phyloP scores from a whole-genome alignment of 2,329 filamentous ascomycete species.

The Chaetomium sp. region DNA sequence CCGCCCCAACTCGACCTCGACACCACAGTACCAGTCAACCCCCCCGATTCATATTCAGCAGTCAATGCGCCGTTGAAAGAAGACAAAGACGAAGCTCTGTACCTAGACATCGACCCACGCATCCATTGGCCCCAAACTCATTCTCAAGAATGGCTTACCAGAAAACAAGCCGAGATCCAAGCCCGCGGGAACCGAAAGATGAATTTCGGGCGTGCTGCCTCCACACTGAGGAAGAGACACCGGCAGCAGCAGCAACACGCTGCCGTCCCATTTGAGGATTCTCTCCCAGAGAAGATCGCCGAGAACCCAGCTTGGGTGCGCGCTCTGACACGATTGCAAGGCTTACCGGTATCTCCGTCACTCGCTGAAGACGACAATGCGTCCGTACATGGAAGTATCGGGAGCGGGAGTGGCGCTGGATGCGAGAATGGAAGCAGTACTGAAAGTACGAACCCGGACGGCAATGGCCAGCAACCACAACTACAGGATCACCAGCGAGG shows the following conservation, averaged over 20 bases:
- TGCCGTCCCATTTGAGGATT: conserved; percentile 24
- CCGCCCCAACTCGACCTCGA: conserved; percentile 10
- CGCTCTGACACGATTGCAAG: conserved; percentile 30
- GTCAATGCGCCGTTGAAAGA: conserved; percentile 7
- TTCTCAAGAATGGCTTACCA: conserved; percentile 39
- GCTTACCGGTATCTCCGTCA: background rate
- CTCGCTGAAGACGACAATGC: no score
- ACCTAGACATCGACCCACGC: conserved; percentile 44
- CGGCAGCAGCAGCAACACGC: conserved; percentile 16
- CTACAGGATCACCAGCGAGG: background rate
- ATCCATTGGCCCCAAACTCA: conserved; percentile 40
- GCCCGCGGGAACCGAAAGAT: conserved; percentile 43
- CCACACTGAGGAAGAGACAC: conserved; percentile 31
- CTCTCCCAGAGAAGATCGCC: conserved; percentile 38
- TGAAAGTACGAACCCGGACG: background rate
- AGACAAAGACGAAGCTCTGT: conserved; percentile 31
- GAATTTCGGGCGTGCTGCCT: conserved; percentile 41
- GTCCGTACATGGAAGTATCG: no score
- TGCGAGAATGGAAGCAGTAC: background rate
- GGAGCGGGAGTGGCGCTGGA: no score
- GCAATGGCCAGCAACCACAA: background rate
- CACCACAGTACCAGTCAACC: background rate
- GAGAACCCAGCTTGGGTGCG: conserved; percentile 41
- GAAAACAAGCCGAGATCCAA: conserved; percentile 45
- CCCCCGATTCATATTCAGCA: background rate